Conservation (phyloP, 441 rosid genomes). For the Aquilaria agallochum region DNA sequence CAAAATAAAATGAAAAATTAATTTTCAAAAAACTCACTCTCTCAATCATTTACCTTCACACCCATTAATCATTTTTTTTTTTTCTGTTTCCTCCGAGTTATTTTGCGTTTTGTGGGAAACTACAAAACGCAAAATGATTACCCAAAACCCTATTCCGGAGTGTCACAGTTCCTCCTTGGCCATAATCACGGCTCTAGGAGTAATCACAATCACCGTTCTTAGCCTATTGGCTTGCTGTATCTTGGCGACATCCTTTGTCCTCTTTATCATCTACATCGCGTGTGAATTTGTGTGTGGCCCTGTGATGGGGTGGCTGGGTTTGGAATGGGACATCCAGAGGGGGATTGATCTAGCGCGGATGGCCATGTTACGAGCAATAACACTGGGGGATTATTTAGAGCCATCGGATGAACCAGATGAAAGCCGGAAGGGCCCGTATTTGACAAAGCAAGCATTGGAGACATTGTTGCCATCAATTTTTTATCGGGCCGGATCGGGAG, state of each 20-base stretch:
- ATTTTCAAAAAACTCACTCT: no score
- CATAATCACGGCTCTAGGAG: no score
- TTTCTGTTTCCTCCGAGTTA: no score
- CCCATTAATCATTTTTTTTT: no score
- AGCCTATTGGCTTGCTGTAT: constrained; percentile 11
- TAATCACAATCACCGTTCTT: no score
- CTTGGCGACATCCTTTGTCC: constrained; percentile 6
- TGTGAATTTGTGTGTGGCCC: constrained; percentile 10
- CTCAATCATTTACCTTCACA: no score
- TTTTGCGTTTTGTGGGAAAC: no score
- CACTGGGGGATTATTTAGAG: not conserved
- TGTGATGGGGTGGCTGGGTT: not conserved
- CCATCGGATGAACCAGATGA: not conserved
- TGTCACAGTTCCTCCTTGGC: no score
- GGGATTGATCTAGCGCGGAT: constrained; percentile 2
- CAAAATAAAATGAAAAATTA: no score
- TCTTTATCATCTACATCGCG: constrained; percentile 3
- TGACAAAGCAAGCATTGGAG: constrained; percentile 5
- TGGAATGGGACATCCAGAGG: constrained; percentile 4
- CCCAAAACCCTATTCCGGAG: no score
- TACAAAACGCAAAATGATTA: no score
- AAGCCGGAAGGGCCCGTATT: not conserved
- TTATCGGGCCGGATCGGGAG: not conserved
- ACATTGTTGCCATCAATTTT: constrained; percentile 2
- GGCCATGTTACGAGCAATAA: not conserved